Evolutionary conservation across 106 monocot genomes (phyloP), one percentile per base, ranked within the genome.

Genomic region (Ottelia alismoides): DNA sequence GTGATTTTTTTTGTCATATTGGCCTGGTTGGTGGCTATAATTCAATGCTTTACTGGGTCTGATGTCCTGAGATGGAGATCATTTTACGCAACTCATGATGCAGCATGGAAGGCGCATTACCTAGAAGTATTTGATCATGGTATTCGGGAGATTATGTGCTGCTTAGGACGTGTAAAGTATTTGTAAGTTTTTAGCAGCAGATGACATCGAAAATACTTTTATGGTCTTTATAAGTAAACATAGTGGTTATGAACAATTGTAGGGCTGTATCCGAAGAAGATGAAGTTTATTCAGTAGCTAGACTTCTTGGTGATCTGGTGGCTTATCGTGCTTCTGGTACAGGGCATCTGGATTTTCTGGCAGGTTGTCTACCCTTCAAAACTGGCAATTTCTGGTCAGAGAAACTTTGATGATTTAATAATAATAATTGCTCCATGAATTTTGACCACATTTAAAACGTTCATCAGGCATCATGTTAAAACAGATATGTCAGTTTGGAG

Each of bases 271-370:
- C 90, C 64, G 98, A 88, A 59, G 98, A 98, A 76, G 98, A 98
- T 77, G 98, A 98, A 49, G 79, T 98, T 28, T 86, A 74, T 55
- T 90, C 85, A 54, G 98, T 98, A 23, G 98, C 98, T 61, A 74
- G 77, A 30, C 66, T 98, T 28, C 60, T 98, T 46, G 90, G 98
- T 63, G 98, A 98, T 77, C 74, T 98, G 60, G 79, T 98, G 47
- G 98, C 90, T 58, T 98, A 98, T 71, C 82, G 90, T 19, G 98
- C 90, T 59, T 79, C 89, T 59, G 98, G 98, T 31, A 98, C 98
- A 11, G 90, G 98, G 28, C 98, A 98, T 85, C 63, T 98, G 25
- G 98, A 98, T 57, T 69, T 98, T 19, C 69, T 98, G 53, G 85
- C 90, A 85, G 98, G 98, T 85, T n/a, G n/a, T n/a, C n/a, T n/a